phyloP scores from a whole-genome alignment of 495 filamentous ascomycete genomes.

The Penicillium ucsense region DNA sequence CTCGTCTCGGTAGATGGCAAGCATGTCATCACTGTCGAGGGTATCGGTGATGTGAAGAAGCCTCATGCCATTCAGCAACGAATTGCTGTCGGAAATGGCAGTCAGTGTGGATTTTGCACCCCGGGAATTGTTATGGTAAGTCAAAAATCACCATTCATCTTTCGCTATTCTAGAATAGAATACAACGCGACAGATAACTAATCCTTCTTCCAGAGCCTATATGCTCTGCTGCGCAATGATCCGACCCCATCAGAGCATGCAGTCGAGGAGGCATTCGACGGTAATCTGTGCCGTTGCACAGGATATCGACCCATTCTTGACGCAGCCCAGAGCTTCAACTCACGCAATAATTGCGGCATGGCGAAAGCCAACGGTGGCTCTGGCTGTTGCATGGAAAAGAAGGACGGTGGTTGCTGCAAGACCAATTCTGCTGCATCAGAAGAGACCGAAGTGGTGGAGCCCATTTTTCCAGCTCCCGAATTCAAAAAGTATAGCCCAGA shows the following conservation, averaged over 20 bases:
- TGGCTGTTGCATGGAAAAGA: conserved; percentile 47
- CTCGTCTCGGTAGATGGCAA: conserved; percentile 91
- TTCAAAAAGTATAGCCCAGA: conserved; percentile 91
- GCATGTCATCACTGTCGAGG: conserved; percentile 96
- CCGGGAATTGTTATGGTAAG: conserved; percentile 91
- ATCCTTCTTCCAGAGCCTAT: conserved; percentile 13
- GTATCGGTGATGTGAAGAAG: conserved; percentile 80
- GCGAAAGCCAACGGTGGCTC: conserved; percentile 35
- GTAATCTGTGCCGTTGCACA: conserved; percentile 92
- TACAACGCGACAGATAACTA: background rate
- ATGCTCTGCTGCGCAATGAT: conserved; percentile 62
- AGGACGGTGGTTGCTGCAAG: conserved; percentile 33
- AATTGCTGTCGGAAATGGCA: conserved; percentile 57
- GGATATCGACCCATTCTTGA: conserved; percentile 92
- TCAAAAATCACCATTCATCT: too few relatives aligned
- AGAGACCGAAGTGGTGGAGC: conserved; percentile 12
- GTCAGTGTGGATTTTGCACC: conserved; percentile 79
- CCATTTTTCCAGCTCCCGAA: conserved; percentile 34
- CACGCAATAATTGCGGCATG: conserved; percentile 30
- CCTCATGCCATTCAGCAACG: conserved; percentile 91
- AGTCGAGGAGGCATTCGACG: conserved; percentile 46
- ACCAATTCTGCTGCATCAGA: conserved; percentile 7
- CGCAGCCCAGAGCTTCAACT: conserved; percentile 59
- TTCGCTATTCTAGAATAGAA: background rate
- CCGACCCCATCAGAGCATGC: conserved; percentile 20